Evolutionary conservation across 352 stramenopile genomes (phyloP).

Genomic region (Thalassiosira mediterranea): DNA sequence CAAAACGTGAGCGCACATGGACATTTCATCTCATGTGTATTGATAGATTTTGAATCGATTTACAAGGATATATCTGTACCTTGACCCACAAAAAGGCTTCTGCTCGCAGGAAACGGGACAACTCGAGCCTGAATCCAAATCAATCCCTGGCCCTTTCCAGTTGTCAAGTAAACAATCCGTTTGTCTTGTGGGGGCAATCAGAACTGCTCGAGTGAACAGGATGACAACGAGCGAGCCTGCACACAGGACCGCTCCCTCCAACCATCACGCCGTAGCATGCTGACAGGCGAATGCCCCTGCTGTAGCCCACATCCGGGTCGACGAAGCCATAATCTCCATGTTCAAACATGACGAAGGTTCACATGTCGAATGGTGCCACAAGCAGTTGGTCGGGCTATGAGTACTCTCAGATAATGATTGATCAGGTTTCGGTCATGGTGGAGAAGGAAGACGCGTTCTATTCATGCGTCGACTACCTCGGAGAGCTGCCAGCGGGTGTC

Average conservation of each 20-base stretch:
- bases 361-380: conserved; percentile 18
- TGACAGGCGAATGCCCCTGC: not conserved
- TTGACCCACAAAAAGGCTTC: not conserved
- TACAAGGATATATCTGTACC: not conserved
- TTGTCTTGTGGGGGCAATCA: not conserved
- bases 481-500: not conserved
- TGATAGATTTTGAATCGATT: conserved; percentile 16
- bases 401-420: conserved; percentile 37
- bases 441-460: conserved; percentile 35
- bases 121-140: not conserved
- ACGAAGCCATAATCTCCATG: too few relatives aligned
- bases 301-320: not conserved
- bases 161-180: not conserved
- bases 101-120: not conserved
- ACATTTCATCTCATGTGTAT: conserved; percentile 23
- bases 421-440: conserved; percentile 46
- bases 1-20: not conserved
- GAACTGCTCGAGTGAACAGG: not conserved
- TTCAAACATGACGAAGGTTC: conserved; percentile 22
- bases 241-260: conserved; percentile 3
- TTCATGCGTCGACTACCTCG: conserved; percentile 47
- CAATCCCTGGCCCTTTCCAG: not conserved
- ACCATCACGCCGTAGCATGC: conserved; percentile 3
- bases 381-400: conserved; percentile 17
- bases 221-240: not conserved